Base-by-base conservation (phyloP, 352 stramenopile genomes). In the Globisporangium radiosum region DNA sequence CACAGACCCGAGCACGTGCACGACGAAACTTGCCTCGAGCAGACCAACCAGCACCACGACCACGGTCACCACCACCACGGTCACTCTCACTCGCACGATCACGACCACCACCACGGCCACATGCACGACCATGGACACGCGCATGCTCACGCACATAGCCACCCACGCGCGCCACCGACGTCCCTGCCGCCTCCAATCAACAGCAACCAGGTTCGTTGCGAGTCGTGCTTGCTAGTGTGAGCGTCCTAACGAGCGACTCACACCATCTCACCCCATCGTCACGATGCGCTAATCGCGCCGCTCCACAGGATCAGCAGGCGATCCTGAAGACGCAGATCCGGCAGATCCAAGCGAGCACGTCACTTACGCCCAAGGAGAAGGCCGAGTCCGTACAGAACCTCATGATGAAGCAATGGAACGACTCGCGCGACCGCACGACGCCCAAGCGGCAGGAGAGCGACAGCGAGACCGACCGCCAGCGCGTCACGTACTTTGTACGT, bases 341-440 rank as follows among this genome's bases (percentile, higher is more conserved):
- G 0, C 63, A 91, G 60, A 92, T 94, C 57, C 82, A 94, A 56
- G 77, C 82, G 36, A 90, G 78, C 56, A 83, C 76, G 33, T 85
- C 79, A 40, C 61, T 94, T 7, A 91, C 80, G 1, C 80, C 80
- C 13, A 90, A 91, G 62, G 78, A 91, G 68, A 94, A 94, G 59
- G 81, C 81, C 19, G 79, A 92, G 52, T 88, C 73, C 9, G 78
- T 94, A 44, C 81, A 94, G 57, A 86, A 87, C 39, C 74, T 94
- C 39, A 94, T 94, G 85, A 94, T 92, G 82, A 84, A 92, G 66
- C 64, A 81, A 38, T 94, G 81, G 81, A 91, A 81, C 14, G 81
- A 90, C 50, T 77, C 81, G 25, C 81, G 83, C 54, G 73, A 80
- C 39, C 84, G 84, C 53, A 68, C 75, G 2, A 64, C 64, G 44